Evolutionary conservation across 192 early-diverging fungal species (phyloP).

Genomic region (Mortierella claussenii): DNA sequence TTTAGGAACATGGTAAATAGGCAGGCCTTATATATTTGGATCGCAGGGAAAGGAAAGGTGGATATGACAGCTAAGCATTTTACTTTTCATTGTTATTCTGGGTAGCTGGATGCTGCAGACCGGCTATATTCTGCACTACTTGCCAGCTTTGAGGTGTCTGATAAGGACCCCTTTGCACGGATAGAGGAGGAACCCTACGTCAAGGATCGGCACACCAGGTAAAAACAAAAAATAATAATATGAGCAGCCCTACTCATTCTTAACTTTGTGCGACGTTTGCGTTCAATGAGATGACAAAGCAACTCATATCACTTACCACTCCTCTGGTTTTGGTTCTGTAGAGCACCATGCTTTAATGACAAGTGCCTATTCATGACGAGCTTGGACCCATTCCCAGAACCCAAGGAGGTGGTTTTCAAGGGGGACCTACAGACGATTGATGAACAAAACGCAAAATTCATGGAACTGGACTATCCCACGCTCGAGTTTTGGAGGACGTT

Average conservation of each 20-base stretch:
- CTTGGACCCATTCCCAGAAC: conserved; percentile 60
- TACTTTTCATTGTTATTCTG: not conserved
- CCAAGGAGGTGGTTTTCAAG: conserved; percentile 53
- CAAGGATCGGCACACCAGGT: conserved; percentile 57
- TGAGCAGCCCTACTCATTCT: not conserved
- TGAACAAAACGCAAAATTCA: conserved; percentile 55
- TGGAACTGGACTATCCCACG: conserved; percentile 52
- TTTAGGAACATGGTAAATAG: conserved; percentile 55
- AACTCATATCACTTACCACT: too few species aligned
- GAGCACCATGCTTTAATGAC: conserved; percentile 63
- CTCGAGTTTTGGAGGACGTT: conserved; percentile 53
- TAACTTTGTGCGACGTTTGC: not conserved
- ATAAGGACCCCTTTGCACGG: conserved; percentile 59
- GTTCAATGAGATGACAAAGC: too few species aligned
- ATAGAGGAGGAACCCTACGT: conserved; percentile 56
- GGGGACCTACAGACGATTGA: conserved; percentile 50
- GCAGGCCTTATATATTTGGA: not conserved
- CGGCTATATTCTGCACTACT: conserved; percentile 55
- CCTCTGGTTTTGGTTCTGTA: too few species aligned
- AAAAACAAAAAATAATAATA: conserved; percentile 1
- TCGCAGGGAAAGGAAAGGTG: too few species aligned
- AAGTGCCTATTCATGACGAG: conserved; percentile 65
- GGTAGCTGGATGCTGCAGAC: conserved; percentile 62
- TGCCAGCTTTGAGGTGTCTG: conserved; percentile 46
- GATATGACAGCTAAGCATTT: not conserved